Evolutionary conservation across 352 stramenopile species (phyloP).

Genomic region (Globisporangium yorkense): DNA sequence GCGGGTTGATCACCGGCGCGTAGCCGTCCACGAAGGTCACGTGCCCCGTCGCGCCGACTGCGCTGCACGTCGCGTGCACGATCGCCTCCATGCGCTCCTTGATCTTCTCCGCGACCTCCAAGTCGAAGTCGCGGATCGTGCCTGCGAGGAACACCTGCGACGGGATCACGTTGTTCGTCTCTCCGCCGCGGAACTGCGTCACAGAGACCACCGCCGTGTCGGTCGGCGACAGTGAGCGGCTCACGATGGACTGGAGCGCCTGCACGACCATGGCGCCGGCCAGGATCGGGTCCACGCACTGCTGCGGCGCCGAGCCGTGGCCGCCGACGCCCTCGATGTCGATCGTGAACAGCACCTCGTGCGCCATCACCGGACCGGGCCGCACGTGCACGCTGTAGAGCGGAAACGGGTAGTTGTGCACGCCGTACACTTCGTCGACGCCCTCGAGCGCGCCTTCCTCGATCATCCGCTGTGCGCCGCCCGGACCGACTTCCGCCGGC

Average conservation of each 20-base stretch:
- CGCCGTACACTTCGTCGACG: slow-evolving; percentile 90
- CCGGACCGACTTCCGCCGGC: slow-evolving; percentile 91
- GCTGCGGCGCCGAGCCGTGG: slow-evolving; percentile 91
- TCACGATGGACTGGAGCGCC: slow-evolving; percentile 92
- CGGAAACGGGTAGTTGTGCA: slow-evolving; percentile 89
- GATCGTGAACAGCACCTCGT: slow-evolving; percentile 91
- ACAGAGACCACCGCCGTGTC: slow-evolving; percentile 91
- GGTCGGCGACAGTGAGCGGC: slow-evolving; percentile 84
- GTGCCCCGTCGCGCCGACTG: slow-evolving; percentile 63
- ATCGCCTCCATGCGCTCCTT: slow-evolving; percentile 82
- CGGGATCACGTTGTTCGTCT: slow-evolving; percentile 95
- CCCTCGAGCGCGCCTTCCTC: slow-evolving; percentile 87
- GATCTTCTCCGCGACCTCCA: slow-evolving; percentile 77
- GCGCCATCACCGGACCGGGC: slow-evolving; percentile 88
- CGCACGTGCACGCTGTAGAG: slow-evolving; percentile 87
- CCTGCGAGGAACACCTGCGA: slow-evolving; percentile 74
- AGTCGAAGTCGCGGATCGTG: slow-evolving; percentile 92
- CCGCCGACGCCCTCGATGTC: slow-evolving; percentile 89
- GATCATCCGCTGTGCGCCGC: slow-evolving; percentile 90
- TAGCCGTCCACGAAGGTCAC: slow-evolving; percentile 72
- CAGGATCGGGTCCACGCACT: slow-evolving; percentile 92
- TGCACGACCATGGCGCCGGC: slow-evolving; percentile 86
- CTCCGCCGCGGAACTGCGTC: slow-evolving; percentile 87
- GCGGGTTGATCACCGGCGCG: slow-evolving; percentile 69
- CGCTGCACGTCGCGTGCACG: slow-evolving; percentile 76